phyloP scores from a whole-genome alignment of 2,329 filamentous ascomycete genomes.

The Fusarium nygamai region DNA sequence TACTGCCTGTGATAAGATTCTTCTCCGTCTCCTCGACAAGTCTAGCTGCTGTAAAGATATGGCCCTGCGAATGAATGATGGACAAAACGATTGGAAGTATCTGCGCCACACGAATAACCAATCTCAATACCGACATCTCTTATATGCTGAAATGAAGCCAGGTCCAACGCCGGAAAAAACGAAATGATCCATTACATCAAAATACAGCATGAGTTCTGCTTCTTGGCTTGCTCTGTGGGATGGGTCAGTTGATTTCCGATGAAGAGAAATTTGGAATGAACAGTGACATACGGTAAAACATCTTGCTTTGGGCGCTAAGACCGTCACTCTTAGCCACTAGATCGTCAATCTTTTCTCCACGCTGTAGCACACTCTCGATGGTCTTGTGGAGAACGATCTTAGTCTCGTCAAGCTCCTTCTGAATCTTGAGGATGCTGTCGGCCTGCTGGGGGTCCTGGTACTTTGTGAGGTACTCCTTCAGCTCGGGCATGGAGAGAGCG shows the following conservation, averaged over 20 bases:
- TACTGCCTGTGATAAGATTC: slow-evolving; percentile 12
- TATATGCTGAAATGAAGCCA: slow-evolving; percentile 45
- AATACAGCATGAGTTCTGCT: slow-evolving; percentile 81
- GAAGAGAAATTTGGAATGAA: background rate
- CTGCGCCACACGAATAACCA: slow-evolving; percentile 47
- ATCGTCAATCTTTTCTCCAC: slow-evolving; percentile 96
- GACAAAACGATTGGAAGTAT: slow-evolving; percentile 42
- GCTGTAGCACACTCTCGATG: slow-evolving; percentile 85
- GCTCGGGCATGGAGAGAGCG: slow-evolving; percentile 72
- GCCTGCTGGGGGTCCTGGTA: slow-evolving; percentile 91
- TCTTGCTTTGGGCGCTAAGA: slow-evolving; percentile 91
- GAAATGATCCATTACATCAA: slow-evolving; percentile 65
- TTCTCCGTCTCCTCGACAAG: slow-evolving; percentile 1
- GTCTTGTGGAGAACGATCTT: slow-evolving; percentile 98
- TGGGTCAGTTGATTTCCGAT: background rate
- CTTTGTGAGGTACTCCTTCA: slow-evolving; percentile 77
- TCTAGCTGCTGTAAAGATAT: slow-evolving; percentile 37
- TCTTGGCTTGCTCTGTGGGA: slow-evolving; percentile 72
- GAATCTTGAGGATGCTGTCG: slow-evolving; percentile 94
- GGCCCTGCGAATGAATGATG: slow-evolving; percentile 38
- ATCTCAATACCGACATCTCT: slow-evolving; percentile 44
- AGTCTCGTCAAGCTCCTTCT: slow-evolving; percentile 95
- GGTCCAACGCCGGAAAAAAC: slow-evolving; percentile 48
- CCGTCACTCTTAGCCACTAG: slow-evolving; percentile 93
- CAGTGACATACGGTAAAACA: slow-evolving; percentile 83